phyloP scores from a whole-genome alignment of 345 rosid genomes.

The Salix koriyanagi region DNA sequence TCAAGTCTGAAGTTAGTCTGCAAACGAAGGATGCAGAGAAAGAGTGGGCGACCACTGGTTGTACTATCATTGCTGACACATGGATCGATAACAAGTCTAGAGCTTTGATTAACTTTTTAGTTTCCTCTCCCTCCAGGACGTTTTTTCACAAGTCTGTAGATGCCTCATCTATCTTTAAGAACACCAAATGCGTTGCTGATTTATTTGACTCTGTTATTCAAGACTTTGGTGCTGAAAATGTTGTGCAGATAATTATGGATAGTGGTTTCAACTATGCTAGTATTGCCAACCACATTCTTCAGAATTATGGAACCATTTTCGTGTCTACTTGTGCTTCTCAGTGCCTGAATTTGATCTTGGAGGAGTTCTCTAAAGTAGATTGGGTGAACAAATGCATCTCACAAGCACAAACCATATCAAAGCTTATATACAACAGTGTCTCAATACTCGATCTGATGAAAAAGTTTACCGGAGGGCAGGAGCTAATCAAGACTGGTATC shows the following conservation, averaged over 20 bases:
- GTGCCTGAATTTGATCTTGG: constrained; percentile 68
- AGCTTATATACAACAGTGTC: constrained; percentile 61
- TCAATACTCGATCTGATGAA: constrained; percentile 73
- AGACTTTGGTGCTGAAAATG: constrained; percentile 67
- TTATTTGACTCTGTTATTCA: constrained; percentile 75
- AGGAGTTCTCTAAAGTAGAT: constrained; percentile 81
- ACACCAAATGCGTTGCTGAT: constrained; percentile 66
- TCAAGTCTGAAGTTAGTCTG: constrained; percentile 54
- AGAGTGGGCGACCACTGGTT: constrained; percentile 81
- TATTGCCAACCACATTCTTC: constrained; percentile 62
- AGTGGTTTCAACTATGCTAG: constrained; percentile 59
- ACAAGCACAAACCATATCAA: constrained; percentile 69
- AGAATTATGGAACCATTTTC: constrained; percentile 66
- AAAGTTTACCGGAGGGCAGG: constrained; percentile 65
- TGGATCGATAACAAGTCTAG: constrained; percentile 85
- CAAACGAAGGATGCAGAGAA: constrained; percentile 61
- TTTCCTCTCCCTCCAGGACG: constrained; percentile 78
- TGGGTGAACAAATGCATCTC: constrained; percentile 77
- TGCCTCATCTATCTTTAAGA: constrained; percentile 73
- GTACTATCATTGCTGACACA: constrained; percentile 69
- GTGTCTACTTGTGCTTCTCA: constrained; percentile 88
- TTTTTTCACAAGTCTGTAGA: constrained; percentile 79
- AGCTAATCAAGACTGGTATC: constrained; percentile 66
- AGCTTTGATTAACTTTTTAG: constrained; percentile 73
- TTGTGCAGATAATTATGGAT: constrained; percentile 83